A percentile compares a stretch with the other conserved stretches of the same genome.
phyloP scores from a whole-genome alignment of 495 filamentous ascomycete genomes.

The Podospora comata region DNA sequence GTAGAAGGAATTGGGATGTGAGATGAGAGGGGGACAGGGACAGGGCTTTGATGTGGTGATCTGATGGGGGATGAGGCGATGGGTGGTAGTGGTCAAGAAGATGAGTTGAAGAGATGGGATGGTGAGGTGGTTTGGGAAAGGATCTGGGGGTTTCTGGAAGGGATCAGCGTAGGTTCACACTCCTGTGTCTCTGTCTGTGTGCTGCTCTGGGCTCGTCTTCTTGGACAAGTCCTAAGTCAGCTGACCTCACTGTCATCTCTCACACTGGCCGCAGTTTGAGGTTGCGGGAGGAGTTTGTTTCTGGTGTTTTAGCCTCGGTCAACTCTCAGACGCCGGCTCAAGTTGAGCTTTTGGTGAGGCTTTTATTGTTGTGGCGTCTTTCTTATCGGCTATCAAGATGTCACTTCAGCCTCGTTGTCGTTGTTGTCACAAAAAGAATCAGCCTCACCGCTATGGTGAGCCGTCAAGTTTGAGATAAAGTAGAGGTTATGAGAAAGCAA shows the following conservation, averaged over 20 bases:
- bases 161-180: too few species aligned
- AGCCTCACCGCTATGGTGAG: conserved; percentile 7
- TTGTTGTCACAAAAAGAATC: conserved; percentile 4
- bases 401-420: background rate
- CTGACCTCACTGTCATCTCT: background rate
- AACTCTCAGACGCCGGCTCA: conserved; percentile 7
- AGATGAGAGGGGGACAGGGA: background rate
- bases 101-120: background rate
- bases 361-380: background rate
- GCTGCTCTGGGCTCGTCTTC: background rate
- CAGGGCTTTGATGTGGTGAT: background rate
- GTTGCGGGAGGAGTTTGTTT: background rate
- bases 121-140: background rate
- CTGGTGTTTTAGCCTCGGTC: conserved; percentile 9
- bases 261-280: background rate
- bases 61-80: background rate
- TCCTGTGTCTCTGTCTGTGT: background rate
- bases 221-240: background rate
- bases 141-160: background rate
- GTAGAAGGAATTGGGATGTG: background rate
- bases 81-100: background rate
- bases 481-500: background rate
- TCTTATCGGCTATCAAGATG: background rate
- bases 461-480: background rate
- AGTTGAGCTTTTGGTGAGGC: background rate